Conservation (phyloP, 306 rosid genomes). For the Senna siamea region DNA sequence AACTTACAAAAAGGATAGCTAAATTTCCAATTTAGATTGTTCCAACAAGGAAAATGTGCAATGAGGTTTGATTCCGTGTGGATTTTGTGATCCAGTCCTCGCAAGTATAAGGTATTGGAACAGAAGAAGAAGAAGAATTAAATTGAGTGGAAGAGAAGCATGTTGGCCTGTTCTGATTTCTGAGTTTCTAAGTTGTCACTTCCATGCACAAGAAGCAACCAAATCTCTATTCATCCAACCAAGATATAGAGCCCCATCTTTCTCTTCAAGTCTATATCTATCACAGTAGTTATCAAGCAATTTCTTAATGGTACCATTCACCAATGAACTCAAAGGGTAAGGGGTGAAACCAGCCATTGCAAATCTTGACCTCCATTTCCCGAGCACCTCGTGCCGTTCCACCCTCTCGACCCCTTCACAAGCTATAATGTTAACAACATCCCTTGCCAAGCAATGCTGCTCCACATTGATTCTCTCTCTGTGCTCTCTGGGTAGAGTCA, state of each 20-base stretch:
- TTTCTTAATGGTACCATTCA: slow-evolving; percentile 83
- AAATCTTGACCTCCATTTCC: slow-evolving; percentile 86
- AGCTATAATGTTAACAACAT: slow-evolving; percentile 89
- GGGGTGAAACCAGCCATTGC: slow-evolving; percentile 94
- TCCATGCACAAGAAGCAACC: slow-evolving; percentile 99
- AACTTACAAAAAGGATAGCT: no score
- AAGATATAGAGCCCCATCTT: slow-evolving; percentile 85
- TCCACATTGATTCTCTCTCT: slow-evolving; percentile 88
- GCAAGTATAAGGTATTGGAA: slow-evolving; percentile 27
- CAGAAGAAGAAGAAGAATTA: slow-evolving; percentile 34
- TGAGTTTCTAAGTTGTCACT: slow-evolving; percentile 43
- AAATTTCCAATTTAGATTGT: no score
- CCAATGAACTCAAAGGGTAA: slow-evolving; percentile 85
- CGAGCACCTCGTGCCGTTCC: slow-evolving; percentile 87
- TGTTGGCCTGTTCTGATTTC: no score
- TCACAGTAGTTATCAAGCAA: slow-evolving; percentile 75
- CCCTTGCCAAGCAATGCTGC: slow-evolving; percentile 96
- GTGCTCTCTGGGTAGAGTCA: slow-evolving; percentile 71
- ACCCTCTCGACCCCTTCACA: slow-evolving; percentile 94
- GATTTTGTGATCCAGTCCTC: no score
- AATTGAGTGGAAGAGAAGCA: no score
- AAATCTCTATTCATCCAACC: slow-evolving; percentile 98
- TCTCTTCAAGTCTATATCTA: slow-evolving; percentile 80
- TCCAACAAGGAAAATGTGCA: no score
- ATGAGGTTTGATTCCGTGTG: no score